A percentile compares a stretch with the other conserved stretches of the same genome.
phyloP scores from a whole-genome alignment of 1,284 basidiomycete genomes.

The Cutaneotrichosporon cavernicola region DNA sequence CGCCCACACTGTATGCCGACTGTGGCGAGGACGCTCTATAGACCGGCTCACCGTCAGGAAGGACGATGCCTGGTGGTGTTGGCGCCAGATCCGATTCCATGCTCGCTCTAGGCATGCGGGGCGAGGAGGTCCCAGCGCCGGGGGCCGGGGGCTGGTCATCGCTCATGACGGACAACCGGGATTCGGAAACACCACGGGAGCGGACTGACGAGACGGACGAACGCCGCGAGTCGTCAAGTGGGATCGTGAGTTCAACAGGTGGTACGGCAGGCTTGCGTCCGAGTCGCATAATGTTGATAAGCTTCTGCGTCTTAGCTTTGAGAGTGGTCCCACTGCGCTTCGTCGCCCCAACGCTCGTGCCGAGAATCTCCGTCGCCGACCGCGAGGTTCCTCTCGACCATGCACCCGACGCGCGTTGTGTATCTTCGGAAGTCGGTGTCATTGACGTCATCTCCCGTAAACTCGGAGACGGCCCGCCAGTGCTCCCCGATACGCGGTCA shows the following conservation, averaged over 20 bases:
- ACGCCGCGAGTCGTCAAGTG: slow-evolving; percentile 20
- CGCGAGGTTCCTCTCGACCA: slow-evolving; percentile 1
- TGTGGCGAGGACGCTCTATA: background rate
- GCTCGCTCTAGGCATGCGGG: background rate
- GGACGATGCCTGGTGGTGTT: background rate
- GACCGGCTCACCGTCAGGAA: background rate
- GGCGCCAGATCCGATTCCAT: background rate
- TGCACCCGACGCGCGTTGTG: background rate
- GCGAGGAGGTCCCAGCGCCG: background rate
- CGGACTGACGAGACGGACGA: slow-evolving; percentile 32
- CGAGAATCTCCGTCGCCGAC: background rate
- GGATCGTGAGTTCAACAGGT: background rate
- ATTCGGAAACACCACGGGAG: slow-evolving; percentile 16
- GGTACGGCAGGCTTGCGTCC: slow-evolving; percentile 3
- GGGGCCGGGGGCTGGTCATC: slow-evolving; percentile 3
- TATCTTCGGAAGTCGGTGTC: background rate
- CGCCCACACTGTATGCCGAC: background rate
- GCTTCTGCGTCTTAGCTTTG: slow-evolving; percentile 43
- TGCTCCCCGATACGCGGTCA: background rate
- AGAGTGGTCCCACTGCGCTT: slow-evolving; percentile 12
- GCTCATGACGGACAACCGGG: slow-evolving; percentile 5
- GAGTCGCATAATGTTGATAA: slow-evolving; percentile 40
- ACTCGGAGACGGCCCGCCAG: background rate
- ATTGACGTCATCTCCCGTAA: background rate
- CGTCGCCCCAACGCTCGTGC: background rate